Base-by-base conservation (phyloP, 768 basidiomycete genomes). In the Russula abietina region DNA sequence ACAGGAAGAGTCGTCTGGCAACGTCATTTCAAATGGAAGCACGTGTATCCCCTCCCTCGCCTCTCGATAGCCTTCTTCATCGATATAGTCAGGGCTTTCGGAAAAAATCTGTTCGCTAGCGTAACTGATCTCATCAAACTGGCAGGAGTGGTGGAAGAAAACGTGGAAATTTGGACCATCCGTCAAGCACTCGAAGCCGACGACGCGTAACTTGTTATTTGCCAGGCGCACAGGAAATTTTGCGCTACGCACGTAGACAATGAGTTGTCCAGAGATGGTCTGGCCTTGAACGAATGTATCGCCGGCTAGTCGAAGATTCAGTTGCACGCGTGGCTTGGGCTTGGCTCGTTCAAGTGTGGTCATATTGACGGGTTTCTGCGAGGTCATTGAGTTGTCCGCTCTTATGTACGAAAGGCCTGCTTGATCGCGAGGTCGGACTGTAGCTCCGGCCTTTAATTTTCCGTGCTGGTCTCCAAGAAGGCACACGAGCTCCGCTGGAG, bases 221-320 rank as follows among this genome's bases (percentile, higher is more conserved):
- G 85, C 85, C 16, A 96, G 73, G 67, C 84, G 75, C 3, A 92
- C 70, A n/a, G 82, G 76, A 2, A 79, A 76, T 60, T 83, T 82
- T 66, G 83, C 84, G 52, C 81, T 78, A 56, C 79, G 78, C 22
- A 96, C 80, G 36, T 78, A 79, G 45, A 95, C 74, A 54, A 86
- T 82, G 73, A 94, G 76, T 45, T 79, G 74, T 2, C 94, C 94
- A 50, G 81, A 81, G 49, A 96, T 74, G 65, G 78, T 76, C 8
- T 84, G 86, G 3, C 93, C 93, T 76, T 96, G 90, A 3, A 95
- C 88, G 66, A 85, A 85, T 11, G 83, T 78, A 62, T 90, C 81
- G 66, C 83, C 84, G 64, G 90, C 85, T 36, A 93, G 79, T n/a
- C 83, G 74, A 45, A 96, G 83, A 67, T 95, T 91, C 12, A 95